Base-by-base conservation (phyloP, 1,284 basidiomycete genomes). In the Trichosporon inkin region DNA sequence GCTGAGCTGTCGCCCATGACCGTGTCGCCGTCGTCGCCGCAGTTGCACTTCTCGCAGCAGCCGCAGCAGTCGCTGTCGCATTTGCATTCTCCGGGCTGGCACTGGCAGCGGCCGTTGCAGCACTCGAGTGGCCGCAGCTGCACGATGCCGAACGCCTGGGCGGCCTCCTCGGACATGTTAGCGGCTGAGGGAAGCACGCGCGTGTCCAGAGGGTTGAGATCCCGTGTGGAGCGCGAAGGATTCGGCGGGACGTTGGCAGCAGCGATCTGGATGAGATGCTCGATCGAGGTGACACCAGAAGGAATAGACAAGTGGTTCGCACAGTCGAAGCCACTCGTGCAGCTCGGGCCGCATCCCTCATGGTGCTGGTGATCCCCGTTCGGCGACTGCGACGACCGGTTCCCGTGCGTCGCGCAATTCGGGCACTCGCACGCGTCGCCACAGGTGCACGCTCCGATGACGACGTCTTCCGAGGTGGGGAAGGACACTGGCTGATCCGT, bases 51-150 rank as follows among this genome's bases (percentile, higher is more conserved):
- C 7, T 68, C 61, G 57, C 77, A 79, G 61, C 78, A 79, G 10
- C 78, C 78, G 59, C 78, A 80, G 62, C 78, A 78, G 6, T 78
- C 75, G 41, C 69, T 70, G 55, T 74, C 69, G 62, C 78, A 80
- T 10, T 67, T 67, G 61, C 78, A 80, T 40, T 75, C 61, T 2
- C 77, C 77, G 0, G 74, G 71, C 1, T 70, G 35, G 60, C 78
- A 79, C 58, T 75, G 72, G 60, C 78, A 80, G 47, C 75, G 68
- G 16, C 77, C 76, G 38, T 75, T 76, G 58, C 78, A 80, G 66
- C 78, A 80, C 60, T 78, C 71, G 14, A 79, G 70, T 8, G 74
- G 76, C 60, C 71, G 75, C 34, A 79, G 70, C 61, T 73, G 69
- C 13, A 75, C 68, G 22, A 77, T 56, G 0, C 77, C 78, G 53